These are phyloP conservation scores for Stagonosporopsis chrysanthemi DNA, from an alignment of 2,329 filamentous ascomycete genomes.

Conservation along the genomic window DNA sequence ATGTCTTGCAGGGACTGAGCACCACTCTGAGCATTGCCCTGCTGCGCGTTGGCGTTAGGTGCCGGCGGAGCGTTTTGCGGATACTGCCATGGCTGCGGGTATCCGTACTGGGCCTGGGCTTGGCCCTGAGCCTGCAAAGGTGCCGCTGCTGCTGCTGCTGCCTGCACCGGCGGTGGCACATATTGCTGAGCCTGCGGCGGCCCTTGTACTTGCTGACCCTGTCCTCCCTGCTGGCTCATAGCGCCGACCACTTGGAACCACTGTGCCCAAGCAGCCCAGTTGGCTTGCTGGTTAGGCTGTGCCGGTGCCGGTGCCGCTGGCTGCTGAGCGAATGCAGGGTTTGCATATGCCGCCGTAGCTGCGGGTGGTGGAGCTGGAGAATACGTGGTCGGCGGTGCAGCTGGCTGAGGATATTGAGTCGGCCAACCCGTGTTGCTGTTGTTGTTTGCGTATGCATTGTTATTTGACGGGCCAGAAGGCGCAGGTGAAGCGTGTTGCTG, in stretches of 20 bases:
- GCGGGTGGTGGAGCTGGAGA: constrained; percentile 28
- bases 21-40: constrained; percentile 31
- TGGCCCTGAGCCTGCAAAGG: constrained; percentile 32
- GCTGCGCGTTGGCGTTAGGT: constrained; percentile 25
- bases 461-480: constrained; percentile 29
- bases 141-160: constrained; percentile 22
- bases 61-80: constrained; percentile 30
- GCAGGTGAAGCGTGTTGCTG: constrained; percentile 30
- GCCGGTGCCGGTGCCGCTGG: constrained; percentile 1
- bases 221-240: constrained; percentile 35
- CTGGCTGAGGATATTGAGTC: constrained; percentile 30
- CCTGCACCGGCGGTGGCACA: constrained; percentile 27
- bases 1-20: constrained; percentile 43
- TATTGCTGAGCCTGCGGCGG: constrained; percentile 27
- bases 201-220: constrained; percentile 26
- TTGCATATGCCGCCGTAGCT: constrained; percentile 25
- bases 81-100: constrained; percentile 38
- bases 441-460: constrained; percentile 33
- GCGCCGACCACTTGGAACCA: constrained; percentile 37
- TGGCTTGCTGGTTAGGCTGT: constrained; percentile 33
- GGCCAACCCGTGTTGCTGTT: constrained; percentile 32
- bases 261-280: constrained; percentile 38
- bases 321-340: constrained; percentile 28
- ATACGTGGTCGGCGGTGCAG: constrained; percentile 22
- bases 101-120: constrained; percentile 33